Percentiles rank a stretch among this genome's conserved stretches.
Evolutionary conservation across 148 eudicot species (phyloP).

Genomic region (Rhododendron ferrugineum): DNA sequence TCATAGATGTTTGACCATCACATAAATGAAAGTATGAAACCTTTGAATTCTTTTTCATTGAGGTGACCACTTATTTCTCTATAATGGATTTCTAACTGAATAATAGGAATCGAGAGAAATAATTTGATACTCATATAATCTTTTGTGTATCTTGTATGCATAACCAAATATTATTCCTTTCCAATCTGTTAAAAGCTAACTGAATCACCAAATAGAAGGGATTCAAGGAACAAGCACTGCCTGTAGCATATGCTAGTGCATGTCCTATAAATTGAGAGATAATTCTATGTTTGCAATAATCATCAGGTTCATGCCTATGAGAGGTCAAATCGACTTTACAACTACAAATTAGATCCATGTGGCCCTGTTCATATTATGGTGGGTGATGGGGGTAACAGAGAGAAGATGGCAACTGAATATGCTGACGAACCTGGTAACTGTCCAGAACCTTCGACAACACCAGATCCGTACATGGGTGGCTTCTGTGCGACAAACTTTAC

Average conservation of each 20-base stretch:
- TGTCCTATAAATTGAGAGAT: constrained; percentile 9
- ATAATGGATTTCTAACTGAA: background rate
- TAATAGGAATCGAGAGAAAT: background rate
- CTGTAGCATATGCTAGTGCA: background rate
- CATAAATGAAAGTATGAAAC: background rate
- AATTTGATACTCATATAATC: background rate
- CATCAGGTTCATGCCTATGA: constrained; percentile 95
- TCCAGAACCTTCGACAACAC: constrained; percentile 78
- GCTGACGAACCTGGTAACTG: constrained; percentile 88
- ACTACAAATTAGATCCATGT: constrained; percentile 79
- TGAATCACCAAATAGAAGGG: constrained; percentile 1
- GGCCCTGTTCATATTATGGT: constrained; percentile 76
- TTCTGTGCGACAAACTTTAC: constrained; percentile 87
- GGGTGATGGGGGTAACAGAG: constrained; percentile 97
- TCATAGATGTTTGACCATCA: background rate
- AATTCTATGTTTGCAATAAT: background rate
- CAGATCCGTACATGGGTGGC: constrained; percentile 82
- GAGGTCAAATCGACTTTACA: constrained; percentile 85
- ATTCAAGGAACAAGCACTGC: background rate
- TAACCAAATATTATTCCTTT: background rate
- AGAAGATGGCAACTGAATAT: constrained; percentile 83
- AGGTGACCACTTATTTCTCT: background rate
- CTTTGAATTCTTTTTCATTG: background rate
- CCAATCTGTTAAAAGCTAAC: too few species aligned
- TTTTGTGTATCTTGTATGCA: background rate